Evolutionary conservation across 768 basidiomycete species (phyloP).

Genomic region (Amanita subjunquillea): DNA sequence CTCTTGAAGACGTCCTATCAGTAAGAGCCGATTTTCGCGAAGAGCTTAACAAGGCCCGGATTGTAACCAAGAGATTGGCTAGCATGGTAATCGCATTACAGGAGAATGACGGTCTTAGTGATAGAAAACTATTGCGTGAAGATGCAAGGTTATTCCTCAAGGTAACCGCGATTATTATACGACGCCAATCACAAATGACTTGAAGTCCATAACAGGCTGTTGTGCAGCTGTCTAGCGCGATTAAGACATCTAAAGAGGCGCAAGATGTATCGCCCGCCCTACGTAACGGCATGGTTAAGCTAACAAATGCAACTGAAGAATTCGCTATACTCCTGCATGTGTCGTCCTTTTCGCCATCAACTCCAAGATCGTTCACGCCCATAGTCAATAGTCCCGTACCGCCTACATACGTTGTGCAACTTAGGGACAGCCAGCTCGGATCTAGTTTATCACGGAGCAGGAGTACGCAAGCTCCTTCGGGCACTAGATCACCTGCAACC

Average conservation of each 20-base stretch:
- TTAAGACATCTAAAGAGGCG: constrained; percentile 56
- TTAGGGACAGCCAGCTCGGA: constrained; percentile 39
- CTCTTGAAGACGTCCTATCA: constrained; percentile 39
- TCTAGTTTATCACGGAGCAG: constrained; percentile 50
- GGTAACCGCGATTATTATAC: constrained; percentile 28
- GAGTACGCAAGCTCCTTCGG: constrained; percentile 38
- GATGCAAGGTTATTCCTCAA: constrained; percentile 77
- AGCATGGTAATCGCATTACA: constrained; percentile 49
- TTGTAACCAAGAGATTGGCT: constrained; percentile 52
- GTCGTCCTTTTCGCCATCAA: constrained; percentile 64
- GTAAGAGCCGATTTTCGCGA: constrained; percentile 36
- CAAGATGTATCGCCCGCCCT: constrained; percentile 45
- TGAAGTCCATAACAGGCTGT: constrained; percentile 40
- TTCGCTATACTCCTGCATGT: constrained; percentile 81
- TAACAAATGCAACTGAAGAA: constrained; percentile 80
- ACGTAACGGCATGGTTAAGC: constrained; percentile 59
- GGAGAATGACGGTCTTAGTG: constrained; percentile 39
- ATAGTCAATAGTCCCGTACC: constrained; percentile 20
- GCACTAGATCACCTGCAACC: neutral
- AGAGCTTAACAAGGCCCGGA: constrained; percentile 50
- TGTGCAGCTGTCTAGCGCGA: constrained; percentile 61
- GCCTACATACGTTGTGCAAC: constrained; percentile 11
- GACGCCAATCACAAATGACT: neutral
- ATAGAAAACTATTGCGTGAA: constrained; percentile 58
- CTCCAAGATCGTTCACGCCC: constrained; percentile 51